Base-by-base conservation (phyloP, 2,329 filamentous ascomycete species). In the Colletotrichum orbiculare region DNA sequence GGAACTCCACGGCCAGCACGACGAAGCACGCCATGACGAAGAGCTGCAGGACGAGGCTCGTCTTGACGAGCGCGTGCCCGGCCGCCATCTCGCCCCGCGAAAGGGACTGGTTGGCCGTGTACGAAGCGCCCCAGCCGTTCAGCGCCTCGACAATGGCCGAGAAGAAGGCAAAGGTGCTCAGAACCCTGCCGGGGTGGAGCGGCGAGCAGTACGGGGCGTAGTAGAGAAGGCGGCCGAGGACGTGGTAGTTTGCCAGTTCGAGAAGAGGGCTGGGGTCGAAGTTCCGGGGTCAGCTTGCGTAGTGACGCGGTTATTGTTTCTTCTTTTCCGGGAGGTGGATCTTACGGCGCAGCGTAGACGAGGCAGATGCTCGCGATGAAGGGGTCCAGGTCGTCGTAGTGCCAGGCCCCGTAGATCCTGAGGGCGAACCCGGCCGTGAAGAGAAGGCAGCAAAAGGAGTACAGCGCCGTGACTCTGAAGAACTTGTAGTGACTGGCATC, bases 231-330 rank as follows among this genome's bases (percentile, higher is more conserved):
- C 87, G 82, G 2, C 84, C 84, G 33, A 90, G 82, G 60, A 89
- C 82, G 69, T 87, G 83, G 73, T 89, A 90, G 71, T 89, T 88
- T 60, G 85, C 82, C 3, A 87, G 79, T 56, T 87, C 86, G 45
- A 89, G 82, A 3, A 89, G 78, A 0, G 87, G 87, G 13, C 83
- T 84, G 25, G 25, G 25, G 48, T 6, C 39, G 9, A 33, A 25
- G 3, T 45, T 46, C 7, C 15, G 25, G 34, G 55, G 58, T 54
- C 13, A 60, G 48, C 33, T 13, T 25, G 12, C 45, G 3, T 33
- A 25, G 9, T 13, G 43, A 49, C 3, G 35, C 6, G 9, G 9
- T n/a, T n/a, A n/a, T n/a, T n/a, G n/a, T n/a, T n/a, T n/a, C 25
- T 5, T 5, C 25, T 25, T 25, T 25, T 4, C 4, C 1, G 25